Evolutionary conservation across 2,329 filamentous ascomycete genomes (phyloP).

Genomic region (Aspergillus luchuensis): DNA sequence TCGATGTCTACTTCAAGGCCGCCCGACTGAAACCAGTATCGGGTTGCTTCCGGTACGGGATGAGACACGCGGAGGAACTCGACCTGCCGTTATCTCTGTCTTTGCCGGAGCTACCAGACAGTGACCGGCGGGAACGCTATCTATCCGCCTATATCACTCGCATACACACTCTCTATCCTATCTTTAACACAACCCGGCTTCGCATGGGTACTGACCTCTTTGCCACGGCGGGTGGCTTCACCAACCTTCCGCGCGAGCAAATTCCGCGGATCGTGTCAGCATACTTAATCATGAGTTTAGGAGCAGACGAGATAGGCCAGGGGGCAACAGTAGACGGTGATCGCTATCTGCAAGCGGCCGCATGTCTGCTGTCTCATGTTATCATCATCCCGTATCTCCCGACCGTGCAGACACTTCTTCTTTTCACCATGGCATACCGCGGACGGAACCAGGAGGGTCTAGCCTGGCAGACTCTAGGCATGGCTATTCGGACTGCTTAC

Average conservation of each 20-base stretch:
- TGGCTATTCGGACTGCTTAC: constrained; percentile 19
- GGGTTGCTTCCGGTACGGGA: constrained; percentile 16
- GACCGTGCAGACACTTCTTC: constrained; percentile 15
- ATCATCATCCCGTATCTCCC: constrained; percentile 18
- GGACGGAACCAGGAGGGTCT: constrained; percentile 18
- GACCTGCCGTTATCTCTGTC: constrained; percentile 10
- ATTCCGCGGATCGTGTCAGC: constrained; percentile 8
- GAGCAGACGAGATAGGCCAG: constrained; percentile 14
- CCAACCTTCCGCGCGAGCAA: constrained; percentile 2
- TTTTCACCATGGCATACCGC: constrained; percentile 16
- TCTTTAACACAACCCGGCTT: not conserved
- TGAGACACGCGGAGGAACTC: constrained; percentile 19
- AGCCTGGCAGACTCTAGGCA: constrained; percentile 19
- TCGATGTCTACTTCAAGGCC: constrained; percentile 20
- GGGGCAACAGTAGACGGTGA: constrained; percentile 15
- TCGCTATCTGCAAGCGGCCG: constrained; percentile 15
- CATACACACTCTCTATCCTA: constrained; percentile 17
- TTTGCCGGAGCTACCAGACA: constrained; percentile 12
- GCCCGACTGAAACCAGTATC: constrained; percentile 15
- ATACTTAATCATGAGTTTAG: constrained; percentile 17
- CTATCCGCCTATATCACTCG: constrained; percentile 4
- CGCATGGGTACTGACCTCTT: constrained; percentile 5
- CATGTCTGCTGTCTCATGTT: constrained; percentile 14
- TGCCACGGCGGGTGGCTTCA: not conserved
- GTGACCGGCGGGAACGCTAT: constrained; percentile 4